phyloP scores from a whole-genome alignment of 208 protist genomes.

The Porcisia deanei region DNA sequence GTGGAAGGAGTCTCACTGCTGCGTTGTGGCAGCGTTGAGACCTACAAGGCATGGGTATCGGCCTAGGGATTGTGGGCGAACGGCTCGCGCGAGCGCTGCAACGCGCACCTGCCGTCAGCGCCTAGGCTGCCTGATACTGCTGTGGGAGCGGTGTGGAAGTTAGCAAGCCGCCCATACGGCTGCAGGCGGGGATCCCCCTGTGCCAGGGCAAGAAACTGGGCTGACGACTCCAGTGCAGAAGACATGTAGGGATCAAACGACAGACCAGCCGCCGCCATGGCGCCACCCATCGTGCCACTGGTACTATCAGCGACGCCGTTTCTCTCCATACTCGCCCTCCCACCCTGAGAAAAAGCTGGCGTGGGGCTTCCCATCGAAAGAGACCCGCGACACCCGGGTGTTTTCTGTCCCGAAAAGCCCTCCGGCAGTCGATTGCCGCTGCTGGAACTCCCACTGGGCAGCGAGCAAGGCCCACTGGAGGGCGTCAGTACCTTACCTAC shows the following conservation, averaged over 20 bases:
- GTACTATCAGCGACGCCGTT: neutral
- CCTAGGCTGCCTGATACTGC: neutral
- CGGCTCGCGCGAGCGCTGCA: constrained; percentile 15
- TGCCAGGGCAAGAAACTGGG: constrained; percentile 16
- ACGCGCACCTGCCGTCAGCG: neutral
- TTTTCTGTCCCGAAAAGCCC: neutral
- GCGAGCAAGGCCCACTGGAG: neutral
- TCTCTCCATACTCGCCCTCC: neutral
- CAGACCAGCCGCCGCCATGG: neutral
- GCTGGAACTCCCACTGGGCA: neutral
- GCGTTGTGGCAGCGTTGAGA: neutral
- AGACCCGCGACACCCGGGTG: neutral
- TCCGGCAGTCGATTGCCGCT: neutral
- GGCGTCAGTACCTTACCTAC: constrained; percentile 14
- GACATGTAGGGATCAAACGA: neutral
- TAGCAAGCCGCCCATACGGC: neutral
- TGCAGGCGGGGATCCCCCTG: neutral
- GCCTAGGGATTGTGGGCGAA: constrained; percentile 2
- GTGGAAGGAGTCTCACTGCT: neutral
- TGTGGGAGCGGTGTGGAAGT: neutral
- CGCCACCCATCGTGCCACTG: neutral
- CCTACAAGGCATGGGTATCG: no score
- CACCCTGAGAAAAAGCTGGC: neutral
- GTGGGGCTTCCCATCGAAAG: neutral
- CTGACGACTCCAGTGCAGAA: constrained; percentile 19